Evolutionary conservation across 257 asterid genomes (phyloP).

Genomic region (Marsdenia floribunda): DNA sequence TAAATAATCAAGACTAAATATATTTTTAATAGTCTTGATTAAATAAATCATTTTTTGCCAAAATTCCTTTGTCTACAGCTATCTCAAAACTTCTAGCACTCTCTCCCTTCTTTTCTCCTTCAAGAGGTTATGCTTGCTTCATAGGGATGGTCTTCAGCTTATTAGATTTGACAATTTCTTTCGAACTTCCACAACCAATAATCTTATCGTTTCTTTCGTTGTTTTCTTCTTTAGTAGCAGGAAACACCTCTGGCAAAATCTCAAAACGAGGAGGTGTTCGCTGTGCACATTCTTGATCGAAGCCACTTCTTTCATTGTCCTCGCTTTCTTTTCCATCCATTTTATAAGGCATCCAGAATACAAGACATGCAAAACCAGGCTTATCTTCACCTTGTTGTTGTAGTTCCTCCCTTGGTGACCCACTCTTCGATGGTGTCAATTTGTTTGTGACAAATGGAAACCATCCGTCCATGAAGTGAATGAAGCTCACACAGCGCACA

Average conservation of each 20-base stretch:
- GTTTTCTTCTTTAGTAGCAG: slow-evolving; percentile 9
- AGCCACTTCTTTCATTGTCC: slow-evolving; percentile 9
- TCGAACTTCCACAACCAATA: slow-evolving; percentile 7
- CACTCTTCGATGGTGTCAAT: slow-evolving; percentile 24
- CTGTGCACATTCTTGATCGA: slow-evolving; percentile 1
- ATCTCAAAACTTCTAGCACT: slow-evolving; percentile 14
- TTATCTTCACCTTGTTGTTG: slow-evolving; percentile 17
- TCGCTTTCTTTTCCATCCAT: slow-evolving; percentile 22
- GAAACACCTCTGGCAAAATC: slow-evolving; percentile 6
- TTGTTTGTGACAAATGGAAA: slow-evolving; percentile 31
- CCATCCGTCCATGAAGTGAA: slow-evolving; percentile 34
- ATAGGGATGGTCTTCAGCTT: slow-evolving; percentile 33
- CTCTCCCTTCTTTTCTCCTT: slow-evolving; percentile 18
- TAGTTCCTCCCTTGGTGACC: slow-evolving; percentile 9
- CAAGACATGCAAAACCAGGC: slow-evolving; percentile 39
- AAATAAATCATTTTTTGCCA: too few relatives aligned
- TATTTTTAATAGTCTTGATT: too few relatives aligned
- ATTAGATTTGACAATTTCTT: slow-evolving; percentile 17
- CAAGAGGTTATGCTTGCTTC: slow-evolving; percentile 32
- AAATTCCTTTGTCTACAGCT: too few relatives aligned
- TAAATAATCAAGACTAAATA: too few relatives aligned
- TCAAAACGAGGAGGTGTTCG: neutral
- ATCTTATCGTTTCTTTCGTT: slow-evolving; percentile 8
- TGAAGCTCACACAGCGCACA: too few relatives aligned
- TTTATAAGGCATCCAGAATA: slow-evolving; percentile 57